phyloP scores from a whole-genome alignment of 2,329 filamentous ascomycete genomes.

The Calonectria naviculata region DNA sequence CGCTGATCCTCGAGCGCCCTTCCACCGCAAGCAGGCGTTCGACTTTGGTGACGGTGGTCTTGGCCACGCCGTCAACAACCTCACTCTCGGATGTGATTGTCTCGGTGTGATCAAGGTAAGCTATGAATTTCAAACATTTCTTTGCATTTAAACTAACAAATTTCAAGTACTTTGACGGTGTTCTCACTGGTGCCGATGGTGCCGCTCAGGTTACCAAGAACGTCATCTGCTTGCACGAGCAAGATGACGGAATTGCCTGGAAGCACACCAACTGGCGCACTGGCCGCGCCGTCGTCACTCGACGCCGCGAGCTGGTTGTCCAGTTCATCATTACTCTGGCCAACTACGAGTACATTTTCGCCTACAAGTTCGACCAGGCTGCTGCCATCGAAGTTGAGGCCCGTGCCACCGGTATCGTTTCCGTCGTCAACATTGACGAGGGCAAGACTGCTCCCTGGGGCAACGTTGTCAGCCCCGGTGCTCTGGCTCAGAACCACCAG shows the following conservation, averaged over 20 bases:
- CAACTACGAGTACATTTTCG: conserved; percentile 68
- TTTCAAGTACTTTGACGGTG: conserved; percentile 49
- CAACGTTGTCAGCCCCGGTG: conserved; percentile 69
- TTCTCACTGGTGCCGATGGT: conserved; percentile 44
- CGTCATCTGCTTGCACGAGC: conserved; percentile 48
- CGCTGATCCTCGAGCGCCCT: conserved; percentile 71
- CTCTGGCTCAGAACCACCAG: conserved; percentile 74
- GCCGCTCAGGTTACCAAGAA: conserved; percentile 56
- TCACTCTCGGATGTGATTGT: conserved; percentile 75
- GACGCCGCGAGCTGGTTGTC: conserved; percentile 66
- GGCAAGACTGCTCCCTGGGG: conserved; percentile 67
- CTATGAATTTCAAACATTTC: background rate
- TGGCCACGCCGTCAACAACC: conserved; percentile 73
- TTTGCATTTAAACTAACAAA: background rate
- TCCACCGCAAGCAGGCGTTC: conserved; percentile 74
- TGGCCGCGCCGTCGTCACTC: conserved; percentile 63
- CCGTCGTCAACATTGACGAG: conserved; percentile 59
- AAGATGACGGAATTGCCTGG: conserved; percentile 65
- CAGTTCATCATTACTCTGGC: conserved; percentile 72
- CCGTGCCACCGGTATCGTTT: conserved; percentile 55
- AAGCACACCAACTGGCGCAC: conserved; percentile 72
- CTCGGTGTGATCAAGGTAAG: conserved; percentile 67
- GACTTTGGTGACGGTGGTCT: conserved; percentile 76
- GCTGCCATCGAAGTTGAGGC: conserved; percentile 51
- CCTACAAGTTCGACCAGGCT: conserved; percentile 62